Base-by-base conservation (phyloP, 2,329 filamentous ascomycete species). In the Aspergillus fructus region DNA sequence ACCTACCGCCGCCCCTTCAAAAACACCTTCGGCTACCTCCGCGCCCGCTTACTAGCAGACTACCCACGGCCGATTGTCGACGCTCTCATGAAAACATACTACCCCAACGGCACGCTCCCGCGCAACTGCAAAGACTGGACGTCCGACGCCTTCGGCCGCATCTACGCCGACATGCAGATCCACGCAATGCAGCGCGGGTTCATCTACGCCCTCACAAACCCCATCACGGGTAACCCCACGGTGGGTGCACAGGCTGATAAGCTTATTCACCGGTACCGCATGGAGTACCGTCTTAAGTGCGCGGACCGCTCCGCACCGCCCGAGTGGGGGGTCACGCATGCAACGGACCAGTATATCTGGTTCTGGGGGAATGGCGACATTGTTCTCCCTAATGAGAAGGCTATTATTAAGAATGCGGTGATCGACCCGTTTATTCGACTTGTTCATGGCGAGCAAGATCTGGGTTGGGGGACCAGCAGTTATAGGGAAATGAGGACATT, bases 101-200 rank as follows among this genome's bases (percentile, higher is more conserved):
- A 78, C 55, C 78, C 75, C 0, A 50, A 59, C 15, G 66, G 71
- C 1, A 59, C 68, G 4, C 64, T 83, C 0, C 79, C 81, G 0
- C 11, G 62, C 0, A 67, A 66, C 5, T 77, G 72, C 43, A 66
- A 70, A 39, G 70, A 78, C 63, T 85, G 83, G 83, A 33, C 52
- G 7, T 61, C 67, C 48, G 78, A 83, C 24, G 78, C 78, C 0
- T 85, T 84, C 65, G 83, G 82, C 0, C 72, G 72, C 13, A 72
- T 85, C 5, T 85, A 85, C 60, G 82, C 83, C 3, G 80, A 84
- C 53, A 78, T 84, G 59, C 83, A 85, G 64, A 79, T 85, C 8
- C 78, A 85, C 62, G 70, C 73, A 17, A 76, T 83, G 15, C 76
- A 83, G 65, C 78, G 82, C 6, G 83, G 83, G 0, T 78, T 85